These are phyloP conservation scores for Aspergillus clavatus DNA, from an alignment of 2,329 filamentous ascomycete genomes.

Conservation along the genomic window DNA sequence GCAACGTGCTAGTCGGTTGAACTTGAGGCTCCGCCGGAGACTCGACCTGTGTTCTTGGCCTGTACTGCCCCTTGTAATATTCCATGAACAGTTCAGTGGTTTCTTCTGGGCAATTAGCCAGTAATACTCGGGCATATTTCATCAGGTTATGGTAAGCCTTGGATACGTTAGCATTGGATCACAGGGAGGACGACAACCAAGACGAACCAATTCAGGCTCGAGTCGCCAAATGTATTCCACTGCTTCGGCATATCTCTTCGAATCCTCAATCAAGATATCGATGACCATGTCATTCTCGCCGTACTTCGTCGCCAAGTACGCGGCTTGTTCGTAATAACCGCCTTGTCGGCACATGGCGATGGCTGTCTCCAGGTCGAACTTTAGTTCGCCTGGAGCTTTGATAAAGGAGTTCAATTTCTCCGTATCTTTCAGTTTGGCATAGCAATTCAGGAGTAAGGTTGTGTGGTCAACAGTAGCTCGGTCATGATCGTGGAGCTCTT, in stretches of 20 bases:
- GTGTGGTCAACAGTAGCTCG: constrained; percentile 94
- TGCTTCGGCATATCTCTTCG: constrained; percentile 82
- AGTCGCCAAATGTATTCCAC: constrained; percentile 87
- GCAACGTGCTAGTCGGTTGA: constrained; percentile 66
- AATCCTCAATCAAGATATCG: constrained; percentile 92
- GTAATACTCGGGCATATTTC: constrained; percentile 88
- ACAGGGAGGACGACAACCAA: not conserved
- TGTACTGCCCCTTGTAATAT: constrained; percentile 86
- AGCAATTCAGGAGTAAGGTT: constrained; percentile 90
- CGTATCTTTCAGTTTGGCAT: constrained; percentile 95
- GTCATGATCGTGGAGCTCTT: constrained; percentile 90
- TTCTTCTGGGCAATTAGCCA: constrained; percentile 77
- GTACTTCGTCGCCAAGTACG: constrained; percentile 90
- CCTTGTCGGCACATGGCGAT: constrained; percentile 97
- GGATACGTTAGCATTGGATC: constrained; percentile 27
- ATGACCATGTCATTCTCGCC: constrained; percentile 90
- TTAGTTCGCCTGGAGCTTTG: constrained; percentile 80
- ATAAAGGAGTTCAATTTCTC: constrained; percentile 96
- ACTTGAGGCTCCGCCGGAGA: constrained; percentile 45
- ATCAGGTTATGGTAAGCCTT: constrained; percentile 83
- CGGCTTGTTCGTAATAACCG: constrained; percentile 93
- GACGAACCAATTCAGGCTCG: constrained; percentile 67
- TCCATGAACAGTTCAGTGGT: constrained; percentile 87
- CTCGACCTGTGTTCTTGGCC: constrained; percentile 61
- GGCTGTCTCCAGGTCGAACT: constrained; percentile 94